Evolutionary conservation across 2,329 filamentous ascomycete species (phyloP), one percentile per base, ranked within the genome.

Genomic region (Escovopsis sp.): DNA sequence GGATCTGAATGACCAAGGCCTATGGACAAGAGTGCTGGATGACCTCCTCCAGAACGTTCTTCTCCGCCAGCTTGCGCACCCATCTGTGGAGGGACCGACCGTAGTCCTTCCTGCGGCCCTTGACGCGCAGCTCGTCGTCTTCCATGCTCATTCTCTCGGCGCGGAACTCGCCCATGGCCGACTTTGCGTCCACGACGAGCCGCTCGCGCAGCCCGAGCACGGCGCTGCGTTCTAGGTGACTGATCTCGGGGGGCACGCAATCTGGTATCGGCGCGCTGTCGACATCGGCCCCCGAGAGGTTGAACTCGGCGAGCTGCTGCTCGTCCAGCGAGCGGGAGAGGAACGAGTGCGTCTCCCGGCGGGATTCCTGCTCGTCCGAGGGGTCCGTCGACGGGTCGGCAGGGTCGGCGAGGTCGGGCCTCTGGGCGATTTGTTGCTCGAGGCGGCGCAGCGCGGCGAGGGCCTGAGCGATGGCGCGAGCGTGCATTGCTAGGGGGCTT

Each of bases 31-130:
- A 23, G 23, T 32, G 28, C 28, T 52, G 53, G 10, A 64, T 58
- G 4, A 63, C 39, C 33, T 67, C 60, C 49, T 67, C 62, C 43
- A 91, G 58, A 2, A 75, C 61, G 1, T 75, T 77, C 51, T 80
- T 79, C 45, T 78, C 75, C 1, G 81, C 81, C 44, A 93, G 67
- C 47, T 73, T 74, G 48, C 72, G 70, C 37, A 88, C 60, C 78
- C 84, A 89, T 33, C 61, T 66, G 51, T 83, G 76, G 19, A 89
- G 68, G 1, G 77, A 74, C 1, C 77, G 75, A 1, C 75, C 78
- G 53, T 83, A 84, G 53, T 93, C 83, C 53, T 76, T 71, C 52
- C 73, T 71, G 3, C 77, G 65, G 26, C 69, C 69, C 19, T 63
- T 61, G 4, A 77, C 73, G 38, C 70, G 68, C 38, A 66, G 60